Evolutionary conservation across 768 basidiomycete genomes (phyloP), one percentile per base, ranked within the genome.

Genomic region (Hydnomerulius pinastri): DNA sequence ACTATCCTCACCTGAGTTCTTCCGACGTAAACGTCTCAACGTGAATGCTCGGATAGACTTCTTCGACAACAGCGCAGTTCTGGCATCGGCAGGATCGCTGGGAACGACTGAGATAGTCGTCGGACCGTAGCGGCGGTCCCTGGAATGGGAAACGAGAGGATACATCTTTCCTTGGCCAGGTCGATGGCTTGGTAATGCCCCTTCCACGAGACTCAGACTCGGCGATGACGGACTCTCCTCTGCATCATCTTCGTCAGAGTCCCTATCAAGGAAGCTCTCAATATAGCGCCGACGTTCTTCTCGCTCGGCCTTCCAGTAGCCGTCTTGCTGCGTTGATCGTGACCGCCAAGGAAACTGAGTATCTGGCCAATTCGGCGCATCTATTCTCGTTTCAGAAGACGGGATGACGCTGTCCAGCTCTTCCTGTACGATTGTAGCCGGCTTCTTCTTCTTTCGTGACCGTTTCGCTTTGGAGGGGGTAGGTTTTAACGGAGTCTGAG

Each of bases 311-410:
- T 77, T 79, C 20, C 74, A 73, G 39, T 74, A 56, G 42, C 82
- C 79, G 20, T 72, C 70, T 27, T 78, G 75, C 62, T 85, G 78
- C 54, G 80, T 75, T n/a, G 71, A 74, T 46, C 83, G 74, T 55
- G 85, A 62, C 42, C 78, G 78, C 90, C 90, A 92, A 18, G 90
- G 90, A 60, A 90, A 91, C 66, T 83, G 82, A 7, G 73, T 56
- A 59, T 92, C 90, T 6, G 85, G 85, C 90, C 90, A 92, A 61
- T 88, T 85, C 9, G 88, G 86, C 46, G 69, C 77, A 29, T 79
- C 77, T 2, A 63, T 41, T 4, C 62, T 55, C n/a, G 68, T 68
- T 30, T 74, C 75, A 17, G 62, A 58, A 43, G 55, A 47, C 35
- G 55, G 59, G 40, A 56, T 46, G 38, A 49, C 36, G 17, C 40